These are phyloP conservation scores for Nigrospora oryzae DNA, from an alignment of 2,329 filamentous ascomycete species.

Conservation along the genomic window DNA sequence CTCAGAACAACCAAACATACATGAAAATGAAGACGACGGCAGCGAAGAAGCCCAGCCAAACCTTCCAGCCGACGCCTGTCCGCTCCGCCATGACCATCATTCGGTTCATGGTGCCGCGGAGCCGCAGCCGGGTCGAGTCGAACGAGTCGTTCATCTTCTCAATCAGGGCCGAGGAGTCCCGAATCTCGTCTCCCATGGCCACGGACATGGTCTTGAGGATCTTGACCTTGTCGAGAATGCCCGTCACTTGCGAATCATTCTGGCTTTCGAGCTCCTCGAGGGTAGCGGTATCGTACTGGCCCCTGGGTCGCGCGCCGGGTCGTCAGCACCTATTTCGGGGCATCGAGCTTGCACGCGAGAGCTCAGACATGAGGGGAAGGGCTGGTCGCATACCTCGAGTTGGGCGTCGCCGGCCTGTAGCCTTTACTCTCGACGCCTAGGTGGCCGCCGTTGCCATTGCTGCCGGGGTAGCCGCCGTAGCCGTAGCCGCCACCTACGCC, in stretches of 20 bases:
- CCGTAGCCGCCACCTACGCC: constrained; percentile 42
- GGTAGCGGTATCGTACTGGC: constrained; percentile 88
- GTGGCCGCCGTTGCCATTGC: constrained; percentile 16
- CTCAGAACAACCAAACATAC: constrained; percentile 84
- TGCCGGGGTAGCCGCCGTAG: constrained; percentile 28
- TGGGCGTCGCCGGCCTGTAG: constrained; percentile 65
- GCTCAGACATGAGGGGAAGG: too few species aligned
- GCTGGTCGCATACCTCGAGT: constrained; percentile 43
- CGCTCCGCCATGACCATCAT: constrained; percentile 94
- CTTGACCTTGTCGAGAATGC: constrained; percentile 84
- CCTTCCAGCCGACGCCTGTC: constrained; percentile 92
- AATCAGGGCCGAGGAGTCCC: constrained; percentile 77
- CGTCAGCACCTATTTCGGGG: background rate
- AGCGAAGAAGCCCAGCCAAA: constrained; percentile 84
- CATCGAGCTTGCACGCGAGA: too few species aligned
- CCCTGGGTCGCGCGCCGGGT: constrained; percentile 35
- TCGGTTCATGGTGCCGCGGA: constrained; percentile 90
- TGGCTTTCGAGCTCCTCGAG: constrained; percentile 92
- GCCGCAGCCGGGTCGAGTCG: constrained; percentile 70
- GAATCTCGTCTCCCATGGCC: constrained; percentile 91
- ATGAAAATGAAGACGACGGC: constrained; percentile 76
- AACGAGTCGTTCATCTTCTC: constrained; percentile 97
- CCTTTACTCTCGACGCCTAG: constrained; percentile 24
- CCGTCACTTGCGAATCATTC: constrained; percentile 82
- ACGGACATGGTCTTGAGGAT: constrained; percentile 85